Evolutionary conservation across 352 stramenopile genomes (phyloP).

Genomic region (Phytophthora ohioensis): DNA sequence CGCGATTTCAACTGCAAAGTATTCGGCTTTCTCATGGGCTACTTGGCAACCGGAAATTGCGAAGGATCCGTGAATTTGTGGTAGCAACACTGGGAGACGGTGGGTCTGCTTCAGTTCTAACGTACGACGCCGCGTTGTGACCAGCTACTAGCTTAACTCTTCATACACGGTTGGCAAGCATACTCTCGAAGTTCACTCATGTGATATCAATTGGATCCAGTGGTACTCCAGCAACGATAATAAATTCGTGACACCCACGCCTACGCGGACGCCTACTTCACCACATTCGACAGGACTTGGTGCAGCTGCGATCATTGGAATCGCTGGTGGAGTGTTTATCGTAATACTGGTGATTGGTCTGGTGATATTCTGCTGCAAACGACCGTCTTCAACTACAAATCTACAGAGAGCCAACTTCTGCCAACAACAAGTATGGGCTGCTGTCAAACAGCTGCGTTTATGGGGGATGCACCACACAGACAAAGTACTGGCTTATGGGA

Average conservation of each 20-base stretch:
- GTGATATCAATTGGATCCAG: constrained; percentile 1
- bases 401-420: constrained; percentile 9
- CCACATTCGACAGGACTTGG: background rate
- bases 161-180: background rate
- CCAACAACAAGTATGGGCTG: constrained; percentile 12
- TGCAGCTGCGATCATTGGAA: constrained; percentile 9
- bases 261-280: background rate
- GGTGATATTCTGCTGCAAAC: constrained; percentile 14
- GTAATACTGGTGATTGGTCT: constrained; percentile 5
- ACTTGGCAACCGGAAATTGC: constrained; percentile 17
- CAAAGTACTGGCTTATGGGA: constrained; percentile 30
- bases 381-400: background rate
- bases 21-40: background rate
- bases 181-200: background rate
- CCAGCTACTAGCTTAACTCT: background rate
- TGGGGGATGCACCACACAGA: background rate
- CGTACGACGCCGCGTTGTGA: constrained; percentile 3
- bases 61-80: constrained; percentile 7
- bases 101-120: constrained; percentile 2
- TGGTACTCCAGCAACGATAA: constrained; percentile 24
- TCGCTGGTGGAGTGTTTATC: background rate
- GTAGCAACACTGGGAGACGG: constrained; percentile 6
- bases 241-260: background rate
- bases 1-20: background rate
- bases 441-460: background rate